A percentile compares a stretch with the other conserved stretches of the same genome.
These are phyloP conservation scores for Rhizoctonia solani DNA, from an alignment of 1,284 basidiomycete species.

Conservation along the genomic window DNA sequence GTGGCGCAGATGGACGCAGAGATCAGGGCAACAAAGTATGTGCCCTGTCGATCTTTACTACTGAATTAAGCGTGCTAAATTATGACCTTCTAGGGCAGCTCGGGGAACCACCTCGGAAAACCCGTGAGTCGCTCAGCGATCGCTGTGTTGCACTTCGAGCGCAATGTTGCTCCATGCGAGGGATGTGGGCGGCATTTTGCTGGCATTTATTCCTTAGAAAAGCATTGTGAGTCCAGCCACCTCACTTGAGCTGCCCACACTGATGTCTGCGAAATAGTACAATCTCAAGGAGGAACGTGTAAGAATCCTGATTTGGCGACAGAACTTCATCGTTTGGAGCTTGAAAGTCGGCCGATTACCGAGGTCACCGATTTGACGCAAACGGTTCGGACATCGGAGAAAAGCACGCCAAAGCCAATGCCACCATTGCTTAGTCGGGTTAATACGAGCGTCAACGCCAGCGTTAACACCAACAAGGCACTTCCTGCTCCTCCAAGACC, in stretches of 20 bases:
- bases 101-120: not conserved
- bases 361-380: slow-evolving; percentile 13
- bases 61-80: not conserved
- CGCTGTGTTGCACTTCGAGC: slow-evolving; percentile 26
- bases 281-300: slow-evolving; percentile 23
- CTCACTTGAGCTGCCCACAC: not conserved
- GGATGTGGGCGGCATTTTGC: slow-evolving; percentile 27
- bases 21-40: slow-evolving; percentile 32
- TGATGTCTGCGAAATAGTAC: not conserved
- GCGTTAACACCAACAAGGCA: no score
- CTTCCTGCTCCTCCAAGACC: slow-evolving; percentile 24
- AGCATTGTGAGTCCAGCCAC: slow-evolving; percentile 1
- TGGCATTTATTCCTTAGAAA: slow-evolving; percentile 15
- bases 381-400: not conserved
- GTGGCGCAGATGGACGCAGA: slow-evolving; percentile 33
- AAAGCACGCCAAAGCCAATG: slow-evolving; percentile 16
- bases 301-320: slow-evolving; percentile 21
- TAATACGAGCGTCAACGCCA: no score
- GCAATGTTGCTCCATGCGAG: slow-evolving; percentile 28
- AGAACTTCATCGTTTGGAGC: slow-evolving; percentile 14
- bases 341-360: slow-evolving; percentile 23
- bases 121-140: slow-evolving; percentile 25
- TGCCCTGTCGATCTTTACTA: slow-evolving; percentile 17
- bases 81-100: not conserved
- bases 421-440: slow-evolving; percentile 10